Percentiles rank a stretch among this genome's conserved stretches.
These are phyloP conservation scores for Exophiala spinifera DNA, from an alignment of 2,329 filamentous ascomycete genomes.

Conservation along the genomic window DNA sequence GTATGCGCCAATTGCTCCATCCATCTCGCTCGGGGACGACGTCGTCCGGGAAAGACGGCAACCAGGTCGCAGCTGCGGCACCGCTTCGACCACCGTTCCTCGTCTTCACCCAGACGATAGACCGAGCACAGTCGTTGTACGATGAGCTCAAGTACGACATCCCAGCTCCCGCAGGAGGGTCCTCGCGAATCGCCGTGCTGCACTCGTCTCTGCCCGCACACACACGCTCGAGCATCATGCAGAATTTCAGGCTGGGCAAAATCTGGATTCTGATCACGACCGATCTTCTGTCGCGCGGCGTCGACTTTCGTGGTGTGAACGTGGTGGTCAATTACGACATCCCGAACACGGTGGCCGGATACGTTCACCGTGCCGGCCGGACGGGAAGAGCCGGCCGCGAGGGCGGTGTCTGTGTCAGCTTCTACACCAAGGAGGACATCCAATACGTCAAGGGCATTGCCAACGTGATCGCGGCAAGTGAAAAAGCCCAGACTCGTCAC, in stretches of 20 bases:
- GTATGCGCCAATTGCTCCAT: conserved; percentile 82
- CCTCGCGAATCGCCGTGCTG: conserved; percentile 79
- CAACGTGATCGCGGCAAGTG: conserved; percentile 82
- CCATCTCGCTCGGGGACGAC: conserved; percentile 54
- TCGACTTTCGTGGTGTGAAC: conserved; percentile 93
- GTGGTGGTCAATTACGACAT: conserved; percentile 98
- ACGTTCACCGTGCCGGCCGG: conserved; percentile 89
- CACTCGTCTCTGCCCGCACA: conserved; percentile 80
- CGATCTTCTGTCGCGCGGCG: conserved; percentile 83
- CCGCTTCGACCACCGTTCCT: conserved; percentile 81
- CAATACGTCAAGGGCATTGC: conserved; percentile 86
- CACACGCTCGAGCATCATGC: conserved; percentile 76
- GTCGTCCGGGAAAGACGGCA: not conserved
- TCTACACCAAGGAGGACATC: conserved; percentile 94
- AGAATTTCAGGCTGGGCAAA: conserved; percentile 83
- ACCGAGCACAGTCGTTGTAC: conserved; percentile 80
- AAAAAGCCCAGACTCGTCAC: conserved; percentile 60
- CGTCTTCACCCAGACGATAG: conserved; percentile 94
- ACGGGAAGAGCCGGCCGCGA: conserved; percentile 84
- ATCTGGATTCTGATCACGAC: conserved; percentile 97
- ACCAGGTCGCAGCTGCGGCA: conserved; percentile 51
- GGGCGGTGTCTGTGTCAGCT: conserved; percentile 85
- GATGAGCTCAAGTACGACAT: conserved; percentile 94
- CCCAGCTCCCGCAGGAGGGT: conserved; percentile 78
- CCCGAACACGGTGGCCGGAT: conserved; percentile 81